phyloP scores from a whole-genome alignment of 2,329 filamentous ascomycete genomes.

The Dryadomyces sulphureus region DNA sequence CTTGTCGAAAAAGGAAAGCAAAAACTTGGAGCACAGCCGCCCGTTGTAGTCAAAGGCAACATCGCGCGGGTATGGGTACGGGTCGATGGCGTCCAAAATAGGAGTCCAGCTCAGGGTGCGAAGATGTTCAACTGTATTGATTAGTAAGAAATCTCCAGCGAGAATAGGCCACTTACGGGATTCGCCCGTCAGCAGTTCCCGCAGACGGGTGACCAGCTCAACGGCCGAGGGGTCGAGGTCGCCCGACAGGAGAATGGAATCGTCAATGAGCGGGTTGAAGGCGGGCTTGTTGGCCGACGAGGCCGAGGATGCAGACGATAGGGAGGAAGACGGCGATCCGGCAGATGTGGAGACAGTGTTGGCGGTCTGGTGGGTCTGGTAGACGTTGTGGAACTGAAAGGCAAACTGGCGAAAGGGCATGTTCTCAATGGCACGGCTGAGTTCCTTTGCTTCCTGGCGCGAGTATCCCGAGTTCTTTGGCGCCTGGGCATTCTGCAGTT shows the following conservation, averaged over 20 bases:
- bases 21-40: conserved; percentile 35
- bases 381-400: conserved; percentile 44
- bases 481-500: conserved; percentile 22
- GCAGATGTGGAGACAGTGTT: conserved; percentile 14
- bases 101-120: conserved; percentile 31
- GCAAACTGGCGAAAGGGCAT: conserved; percentile 46
- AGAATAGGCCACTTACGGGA: conserved; percentile 28
- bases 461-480: background rate
- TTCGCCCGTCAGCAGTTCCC: conserved; percentile 24
- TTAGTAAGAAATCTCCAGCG: too few species aligned
- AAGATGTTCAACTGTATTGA: conserved; percentile 15
- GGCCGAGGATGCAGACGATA: background rate
- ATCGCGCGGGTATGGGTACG: conserved; percentile 31
- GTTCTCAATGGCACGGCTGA: conserved; percentile 38
- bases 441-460: conserved; percentile 27
- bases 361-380: conserved; percentile 39
- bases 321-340: background rate
- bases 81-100: conserved; percentile 28
- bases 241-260: conserved; percentile 22
- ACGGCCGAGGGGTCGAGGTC: conserved; percentile 31
- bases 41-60: conserved; percentile 36
- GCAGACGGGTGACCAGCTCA: conserved; percentile 30
- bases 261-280: conserved; percentile 41
- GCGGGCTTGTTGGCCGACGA: conserved; percentile 16
- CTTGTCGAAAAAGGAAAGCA: conserved; percentile 31